Evolutionary conservation across 2,329 filamentous ascomycete species (phyloP).

Genomic region (Fusarium coffeatum): DNA sequence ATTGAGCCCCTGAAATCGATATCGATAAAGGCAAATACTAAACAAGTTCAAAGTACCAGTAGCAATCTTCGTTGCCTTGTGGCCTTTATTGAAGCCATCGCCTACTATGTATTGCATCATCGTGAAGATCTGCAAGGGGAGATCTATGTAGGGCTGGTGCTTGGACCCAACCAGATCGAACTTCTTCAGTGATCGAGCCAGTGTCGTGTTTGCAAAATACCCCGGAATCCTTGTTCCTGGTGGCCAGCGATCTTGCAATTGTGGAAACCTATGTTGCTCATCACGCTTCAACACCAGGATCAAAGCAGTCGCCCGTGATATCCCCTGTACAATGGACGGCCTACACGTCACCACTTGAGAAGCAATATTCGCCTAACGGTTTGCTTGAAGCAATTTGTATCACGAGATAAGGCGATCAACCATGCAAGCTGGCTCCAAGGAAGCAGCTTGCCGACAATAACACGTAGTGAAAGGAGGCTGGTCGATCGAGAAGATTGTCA

Average conservation of each 20-base stretch:
- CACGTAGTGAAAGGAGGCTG: not conserved
- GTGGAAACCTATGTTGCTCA: not conserved
- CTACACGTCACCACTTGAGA: slow-evolving; percentile 27
- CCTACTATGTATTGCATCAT: not conserved
- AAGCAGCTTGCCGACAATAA: slow-evolving; percentile 7
- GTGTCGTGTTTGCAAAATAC: not conserved
- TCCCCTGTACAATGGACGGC: not conserved
- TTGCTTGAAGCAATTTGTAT: not conserved
- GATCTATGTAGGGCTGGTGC: not conserved
- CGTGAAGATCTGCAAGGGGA: not conserved
- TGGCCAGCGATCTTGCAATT: not conserved
- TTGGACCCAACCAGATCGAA: not conserved
- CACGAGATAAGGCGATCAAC: not conserved
- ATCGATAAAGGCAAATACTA: not conserved
- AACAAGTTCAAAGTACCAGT: not conserved
- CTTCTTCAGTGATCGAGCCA: slow-evolving; percentile 7
- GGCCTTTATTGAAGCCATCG: not conserved
- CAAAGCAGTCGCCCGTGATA: slow-evolving; percentile 4
- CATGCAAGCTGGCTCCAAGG: slow-evolving; percentile 2
- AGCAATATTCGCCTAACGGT: not conserved
- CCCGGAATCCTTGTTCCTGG: not conserved
- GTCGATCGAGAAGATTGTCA: slow-evolving; percentile 7
- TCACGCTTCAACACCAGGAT: not conserved
- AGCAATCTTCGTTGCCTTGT: not conserved
- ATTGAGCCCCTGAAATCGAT: not conserved